phyloP scores from a whole-genome alignment of 202 grass and related monocot species.

The Digitaria exilis region DNA sequence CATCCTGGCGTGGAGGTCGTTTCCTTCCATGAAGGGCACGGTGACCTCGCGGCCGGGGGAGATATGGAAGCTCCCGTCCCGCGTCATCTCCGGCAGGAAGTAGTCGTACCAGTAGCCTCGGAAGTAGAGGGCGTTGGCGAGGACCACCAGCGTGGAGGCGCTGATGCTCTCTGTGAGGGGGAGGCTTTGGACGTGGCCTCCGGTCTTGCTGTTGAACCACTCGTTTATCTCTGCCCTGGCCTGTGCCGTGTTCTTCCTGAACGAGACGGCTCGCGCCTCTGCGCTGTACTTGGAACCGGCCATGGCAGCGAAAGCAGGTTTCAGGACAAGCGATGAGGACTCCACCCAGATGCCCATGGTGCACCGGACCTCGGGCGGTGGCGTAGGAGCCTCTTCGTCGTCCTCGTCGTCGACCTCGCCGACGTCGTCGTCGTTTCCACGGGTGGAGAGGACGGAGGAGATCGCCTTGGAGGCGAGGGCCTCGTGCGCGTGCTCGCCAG shows the following conservation, averaged over 20 bases:
- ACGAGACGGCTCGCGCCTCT: background rate
- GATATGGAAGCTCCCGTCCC: constrained; percentile 5
- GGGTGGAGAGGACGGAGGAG: background rate
- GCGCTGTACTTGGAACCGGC: background rate
- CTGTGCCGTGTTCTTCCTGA: background rate
- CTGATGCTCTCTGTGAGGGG: background rate
- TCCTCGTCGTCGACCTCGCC: background rate
- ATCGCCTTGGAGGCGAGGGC: background rate
- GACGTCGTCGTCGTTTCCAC: background rate
- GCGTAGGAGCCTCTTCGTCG: too few species aligned
- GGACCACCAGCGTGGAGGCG: background rate
- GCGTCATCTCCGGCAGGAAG: background rate
- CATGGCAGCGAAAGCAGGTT: background rate
- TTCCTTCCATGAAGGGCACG: constrained; percentile 19
- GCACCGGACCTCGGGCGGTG: background rate
- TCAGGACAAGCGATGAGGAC: background rate
- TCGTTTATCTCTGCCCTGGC: constrained; percentile 24
- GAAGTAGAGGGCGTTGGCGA: constrained; percentile 27
- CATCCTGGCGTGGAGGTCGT: background rate
- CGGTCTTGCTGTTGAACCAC: constrained; percentile 1
- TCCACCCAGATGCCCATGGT: constrained; percentile 18
- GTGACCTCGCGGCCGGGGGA: background rate
- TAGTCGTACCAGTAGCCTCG: constrained; percentile 18
- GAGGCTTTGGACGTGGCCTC: background rate
- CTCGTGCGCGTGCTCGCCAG: background rate